phyloP scores from a whole-genome alignment of 2,329 filamentous ascomycete species.

The Orbilia blumenaviensis region DNA sequence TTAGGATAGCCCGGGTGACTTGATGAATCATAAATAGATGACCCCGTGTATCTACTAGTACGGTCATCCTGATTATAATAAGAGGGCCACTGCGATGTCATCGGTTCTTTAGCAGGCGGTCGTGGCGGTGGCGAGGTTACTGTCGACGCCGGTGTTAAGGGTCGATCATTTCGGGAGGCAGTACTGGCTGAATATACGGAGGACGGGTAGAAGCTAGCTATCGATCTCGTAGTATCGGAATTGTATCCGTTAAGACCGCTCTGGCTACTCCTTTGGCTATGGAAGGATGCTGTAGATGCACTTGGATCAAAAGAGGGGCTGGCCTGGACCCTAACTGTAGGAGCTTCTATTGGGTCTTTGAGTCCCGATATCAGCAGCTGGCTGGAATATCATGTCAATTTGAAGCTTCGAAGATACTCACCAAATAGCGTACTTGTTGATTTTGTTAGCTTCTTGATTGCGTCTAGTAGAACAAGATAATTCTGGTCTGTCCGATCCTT shows the following conservation, averaged over 20 bases:
- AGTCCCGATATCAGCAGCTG: no score
- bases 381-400: no score
- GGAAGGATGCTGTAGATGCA: conserved; percentile 29
- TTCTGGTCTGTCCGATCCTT: conserved; percentile 43
- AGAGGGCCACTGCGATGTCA: conserved; percentile 9
- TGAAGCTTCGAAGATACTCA: neutral
- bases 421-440: conserved; percentile 44
- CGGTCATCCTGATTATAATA: conserved; percentile 29
- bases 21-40: neutral
- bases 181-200: conserved; percentile 7
- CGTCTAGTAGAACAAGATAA: conserved; percentile 35
- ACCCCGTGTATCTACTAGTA: conserved; percentile 4
- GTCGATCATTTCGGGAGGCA: neutral
- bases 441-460: conserved; percentile 35
- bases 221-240: conserved; percentile 7
- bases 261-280: conserved; percentile 15
- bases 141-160: conserved; percentile 6
- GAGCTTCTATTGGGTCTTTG: conserved; percentile 31
- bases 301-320: conserved; percentile 3
- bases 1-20: neutral
- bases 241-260: conserved; percentile 10
- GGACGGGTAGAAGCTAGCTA: conserved; percentile 16
- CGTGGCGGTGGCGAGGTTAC: conserved; percentile 25
- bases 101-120: conserved; percentile 27
- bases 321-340: neutral